A percentile compares a stretch with the other conserved stretches of the same genome.
Conservation (phyloP, 306 rosid species). For the Malus asiatica region DNA sequence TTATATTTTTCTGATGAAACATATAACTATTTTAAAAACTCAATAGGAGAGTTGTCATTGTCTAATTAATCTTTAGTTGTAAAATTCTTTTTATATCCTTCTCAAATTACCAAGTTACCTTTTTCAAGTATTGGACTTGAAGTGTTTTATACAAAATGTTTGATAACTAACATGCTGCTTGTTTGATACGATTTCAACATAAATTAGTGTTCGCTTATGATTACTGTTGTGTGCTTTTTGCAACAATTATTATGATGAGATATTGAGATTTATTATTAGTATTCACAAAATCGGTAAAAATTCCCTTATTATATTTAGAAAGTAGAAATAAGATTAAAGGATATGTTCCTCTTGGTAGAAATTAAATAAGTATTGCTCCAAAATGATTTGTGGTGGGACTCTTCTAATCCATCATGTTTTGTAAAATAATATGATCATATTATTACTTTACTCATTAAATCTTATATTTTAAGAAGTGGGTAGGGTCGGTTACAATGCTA, state of each 20-base stretch:
- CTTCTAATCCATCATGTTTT: slow-evolving; percentile 6
- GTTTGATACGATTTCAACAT: too few species aligned
- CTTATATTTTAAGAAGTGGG: slow-evolving; percentile 17
- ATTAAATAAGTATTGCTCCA: neutral
- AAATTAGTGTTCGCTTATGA: neutral
- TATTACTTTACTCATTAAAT: neutral
- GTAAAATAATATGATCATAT: neutral
- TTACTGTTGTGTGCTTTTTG: neutral
- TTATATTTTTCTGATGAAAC: too few species aligned
- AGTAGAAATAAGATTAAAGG: neutral
- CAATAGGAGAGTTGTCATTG: too few species aligned
- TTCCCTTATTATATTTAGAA: neutral
- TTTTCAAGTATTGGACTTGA: too few species aligned
- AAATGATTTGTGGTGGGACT: slow-evolving; percentile 23
- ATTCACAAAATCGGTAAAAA: too few species aligned
- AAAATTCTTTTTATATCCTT: too few species aligned
- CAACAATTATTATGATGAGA: neutral
- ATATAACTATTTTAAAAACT: too few species aligned
- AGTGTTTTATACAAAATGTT: too few species aligned
- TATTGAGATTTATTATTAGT: neutral
- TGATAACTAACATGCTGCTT: too few species aligned
- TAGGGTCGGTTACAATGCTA: slow-evolving; percentile 29
- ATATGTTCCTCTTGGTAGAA: neutral
- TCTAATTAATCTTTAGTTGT: too few species aligned
- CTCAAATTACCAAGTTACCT: too few species aligned